phyloP scores from a whole-genome alignment of 257 asterid genomes.

The Knoxia roxburghii region DNA sequence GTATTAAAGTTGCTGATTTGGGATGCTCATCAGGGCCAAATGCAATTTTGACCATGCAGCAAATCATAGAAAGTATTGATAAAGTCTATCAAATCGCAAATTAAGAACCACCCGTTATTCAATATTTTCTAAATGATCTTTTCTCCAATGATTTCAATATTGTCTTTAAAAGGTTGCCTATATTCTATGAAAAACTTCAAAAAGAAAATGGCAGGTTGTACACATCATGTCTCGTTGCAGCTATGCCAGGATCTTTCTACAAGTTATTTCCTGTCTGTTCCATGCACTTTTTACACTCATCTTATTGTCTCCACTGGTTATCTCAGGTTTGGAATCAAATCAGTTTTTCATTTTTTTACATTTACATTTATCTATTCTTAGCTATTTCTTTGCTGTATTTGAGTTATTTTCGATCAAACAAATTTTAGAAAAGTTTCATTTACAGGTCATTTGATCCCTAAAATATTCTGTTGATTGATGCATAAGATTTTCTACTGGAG shows the following conservation, averaged over 20 bases:
- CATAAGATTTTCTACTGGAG: too few species aligned
- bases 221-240: conserved; percentile 3
- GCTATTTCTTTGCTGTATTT: too few species aligned
- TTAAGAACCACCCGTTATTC: not conserved
- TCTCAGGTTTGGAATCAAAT: conserved; percentile 11
- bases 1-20: too few species aligned
- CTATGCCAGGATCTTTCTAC: conserved; percentile 11
- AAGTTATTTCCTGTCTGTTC: not conserved
- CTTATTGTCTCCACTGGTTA: conserved; percentile 18
- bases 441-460: too few species aligned
- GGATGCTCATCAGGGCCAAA: too few species aligned
- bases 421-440: too few species aligned
- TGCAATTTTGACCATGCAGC: too few species aligned
- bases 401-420: too few species aligned
- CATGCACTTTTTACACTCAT: conserved; percentile 13
- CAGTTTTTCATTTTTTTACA: not conserved
- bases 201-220: not conserved
- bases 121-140: conserved; percentile 12
- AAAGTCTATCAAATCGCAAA: too few species aligned
- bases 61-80: too few species aligned
- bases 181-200: not conserved
- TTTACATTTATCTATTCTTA: too few species aligned
- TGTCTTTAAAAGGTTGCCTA: not conserved
- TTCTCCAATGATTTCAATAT: conserved; percentile 12
- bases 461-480: too few species aligned